Base-by-base conservation (phyloP, 306 rosid genomes). In the Fagus sylvatica region DNA sequence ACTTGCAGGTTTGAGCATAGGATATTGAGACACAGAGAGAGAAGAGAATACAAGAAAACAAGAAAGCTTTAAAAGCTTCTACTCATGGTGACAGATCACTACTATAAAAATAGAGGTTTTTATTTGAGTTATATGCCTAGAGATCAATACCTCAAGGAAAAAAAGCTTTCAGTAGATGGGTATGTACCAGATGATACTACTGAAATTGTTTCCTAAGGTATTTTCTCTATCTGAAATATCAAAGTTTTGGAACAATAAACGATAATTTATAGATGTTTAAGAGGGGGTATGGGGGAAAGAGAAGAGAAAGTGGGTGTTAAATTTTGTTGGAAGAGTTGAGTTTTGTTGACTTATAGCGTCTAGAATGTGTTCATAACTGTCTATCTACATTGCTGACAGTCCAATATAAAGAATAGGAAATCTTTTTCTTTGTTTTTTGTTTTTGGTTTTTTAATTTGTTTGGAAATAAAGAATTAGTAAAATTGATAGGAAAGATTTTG, bases 1-100 rank as follows among this genome's bases (percentile, higher is more conserved):
- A 19, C 0, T 0, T 0, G 42, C 97, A 92, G 41, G 87, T 75
- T 67, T 93, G 96, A 53, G 96, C 90, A 4, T 70, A 85, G 69
- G 86, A 71, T 73, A 22, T 22, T 22, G 84, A 51, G 1, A 70
- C 5, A 76, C 77, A 67, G 54, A 88, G 70, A 39, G 84, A 71
- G 39, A 79, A 36, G 4, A 90, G 53, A 34, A 85, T 75, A 67
- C 71, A 65, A 65, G 48, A 65, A 37, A 65, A 16, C 49, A 65
- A 17, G 15, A 37, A 37, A 65, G 48, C 4, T 17, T 3, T 37
- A 6, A 65, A 65, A 7, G 48, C 28, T 65, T 65, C 37, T 65
- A 36, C 71, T 43, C 71, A 65, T 65, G 71, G 49, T 17, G 22
- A 39, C 6, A 5, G 10, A 37, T 46, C 15, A 46, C 51, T 8